These are phyloP conservation scores for Mycena metata DNA, from an alignment of 768 basidiomycete genomes.

Conservation along the genomic window DNA sequence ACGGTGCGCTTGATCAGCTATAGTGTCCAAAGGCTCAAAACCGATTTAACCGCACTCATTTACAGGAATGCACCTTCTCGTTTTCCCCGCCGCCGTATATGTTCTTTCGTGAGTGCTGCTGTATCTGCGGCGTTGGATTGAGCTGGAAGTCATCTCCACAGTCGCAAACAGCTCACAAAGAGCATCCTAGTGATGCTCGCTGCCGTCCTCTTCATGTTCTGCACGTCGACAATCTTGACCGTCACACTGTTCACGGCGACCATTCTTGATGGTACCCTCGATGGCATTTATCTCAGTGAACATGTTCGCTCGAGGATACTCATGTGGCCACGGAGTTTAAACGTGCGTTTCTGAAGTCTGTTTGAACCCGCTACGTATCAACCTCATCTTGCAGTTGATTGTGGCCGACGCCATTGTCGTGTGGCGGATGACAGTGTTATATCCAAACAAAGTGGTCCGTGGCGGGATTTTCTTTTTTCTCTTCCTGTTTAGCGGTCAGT, in stretches of 20 bases:
- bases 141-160: background rate
- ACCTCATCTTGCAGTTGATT: conserved; percentile 9
- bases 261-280: conserved; percentile 19
- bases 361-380: background rate
- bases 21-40: background rate
- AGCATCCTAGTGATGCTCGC: conserved; percentile 27
- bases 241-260: conserved; percentile 19
- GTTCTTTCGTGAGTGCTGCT: conserved; percentile 8
- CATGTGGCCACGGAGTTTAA: conserved; percentile 28
- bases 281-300: conserved; percentile 22
- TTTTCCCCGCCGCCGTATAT: conserved; percentile 18
- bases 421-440: conserved; percentile 27
- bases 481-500: conserved; percentile 23
- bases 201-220: conserved; percentile 22
- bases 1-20: conserved; percentile 7
- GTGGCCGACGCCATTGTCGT: conserved; percentile 24
- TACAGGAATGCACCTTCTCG: conserved; percentile 19
- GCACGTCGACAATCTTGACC: conserved; percentile 21
- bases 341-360: conserved; percentile 2
- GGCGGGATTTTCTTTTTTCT: conserved; percentile 19
- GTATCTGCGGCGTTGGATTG: background rate
- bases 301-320: conserved; percentile 13
- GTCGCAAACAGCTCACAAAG: conserved; percentile 21
- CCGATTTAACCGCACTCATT: background rate
- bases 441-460: conserved; percentile 24